Evolutionary conservation across 2,329 filamentous ascomycete species (phyloP).

Genomic region (Sclerotinia subarctica): DNA sequence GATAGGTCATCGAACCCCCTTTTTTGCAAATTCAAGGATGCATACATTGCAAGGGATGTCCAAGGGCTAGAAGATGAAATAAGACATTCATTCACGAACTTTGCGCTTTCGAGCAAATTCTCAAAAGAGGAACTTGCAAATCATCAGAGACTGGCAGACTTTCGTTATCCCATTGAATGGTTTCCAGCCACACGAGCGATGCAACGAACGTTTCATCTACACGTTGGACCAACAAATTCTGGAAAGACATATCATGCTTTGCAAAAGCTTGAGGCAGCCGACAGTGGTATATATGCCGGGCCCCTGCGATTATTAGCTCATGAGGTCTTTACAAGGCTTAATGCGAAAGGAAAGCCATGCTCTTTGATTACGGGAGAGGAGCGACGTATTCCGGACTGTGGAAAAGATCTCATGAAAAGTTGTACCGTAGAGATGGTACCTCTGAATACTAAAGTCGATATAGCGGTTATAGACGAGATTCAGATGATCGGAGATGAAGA

Average conservation of each 20-base stretch:
- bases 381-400: slow-evolving; percentile 62
- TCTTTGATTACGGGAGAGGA: slow-evolving; percentile 91
- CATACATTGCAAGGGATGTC: slow-evolving; percentile 54
- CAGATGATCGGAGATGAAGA: slow-evolving; percentile 86
- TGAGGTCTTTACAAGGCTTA: slow-evolving; percentile 88
- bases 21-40: slow-evolving; percentile 48
- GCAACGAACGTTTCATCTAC: slow-evolving; percentile 81
- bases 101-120: slow-evolving; percentile 45
- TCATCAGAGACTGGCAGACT: slow-evolving; percentile 69
- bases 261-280: slow-evolving; percentile 73
- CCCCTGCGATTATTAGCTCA: slow-evolving; percentile 86
- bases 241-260: slow-evolving; percentile 96
- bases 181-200: slow-evolving; percentile 78
- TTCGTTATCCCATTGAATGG: slow-evolving; percentile 90
- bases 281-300: slow-evolving; percentile 82
- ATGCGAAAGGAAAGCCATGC: slow-evolving; percentile 71
- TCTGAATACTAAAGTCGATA: slow-evolving; percentile 55
- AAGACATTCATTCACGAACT: slow-evolving; percentile 56
- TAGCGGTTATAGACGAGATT: slow-evolving; percentile 96
- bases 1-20: slow-evolving; percentile 28
- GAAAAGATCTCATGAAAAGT: slow-evolving; percentile 62
- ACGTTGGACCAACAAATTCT: slow-evolving; percentile 96
- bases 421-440: slow-evolving; percentile 94
- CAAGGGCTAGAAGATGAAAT: slow-evolving; percentile 56
- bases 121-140: slow-evolving; percentile 33